phyloP scores from a whole-genome alignment of 2,329 filamentous ascomycete genomes.

The Phialocephala sp. region DNA sequence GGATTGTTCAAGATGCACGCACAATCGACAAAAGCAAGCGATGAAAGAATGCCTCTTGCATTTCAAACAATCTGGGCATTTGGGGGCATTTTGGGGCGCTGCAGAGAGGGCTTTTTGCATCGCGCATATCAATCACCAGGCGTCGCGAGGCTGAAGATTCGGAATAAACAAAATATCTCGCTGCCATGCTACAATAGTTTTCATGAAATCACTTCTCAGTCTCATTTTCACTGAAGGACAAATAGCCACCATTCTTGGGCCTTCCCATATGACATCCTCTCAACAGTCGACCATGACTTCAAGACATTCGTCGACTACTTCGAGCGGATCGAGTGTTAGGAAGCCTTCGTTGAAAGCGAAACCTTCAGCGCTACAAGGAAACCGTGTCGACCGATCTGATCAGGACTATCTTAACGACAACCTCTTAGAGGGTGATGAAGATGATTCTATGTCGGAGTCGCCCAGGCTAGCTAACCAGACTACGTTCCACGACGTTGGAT shows the following conservation, averaged over 20 bases:
- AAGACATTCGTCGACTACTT: constrained; percentile 9
- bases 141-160: constrained; percentile 2
- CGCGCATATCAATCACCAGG: background rate
- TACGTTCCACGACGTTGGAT: background rate
- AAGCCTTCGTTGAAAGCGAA: constrained; percentile 14
- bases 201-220: background rate
- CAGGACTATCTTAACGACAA: constrained; percentile 11
- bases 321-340: constrained; percentile 9
- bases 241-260: background rate
- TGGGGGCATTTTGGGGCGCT: background rate
- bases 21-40: background rate
- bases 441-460: constrained; percentile 8
- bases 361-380: constrained; percentile 7
- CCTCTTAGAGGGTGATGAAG: constrained; percentile 12
- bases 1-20: background rate
- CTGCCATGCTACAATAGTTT: background rate
- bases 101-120: background rate
- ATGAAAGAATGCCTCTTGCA: background rate
- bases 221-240: background rate
- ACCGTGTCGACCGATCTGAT: background rate
- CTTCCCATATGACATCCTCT: background rate
- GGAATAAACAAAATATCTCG: background rate
- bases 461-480: background rate
- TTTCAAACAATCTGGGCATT: background rate
- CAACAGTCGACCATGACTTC: constrained; percentile 1